Conservation (phyloP, 2,329 filamentous ascomycete species). For the Monilinia polystroma region DNA sequence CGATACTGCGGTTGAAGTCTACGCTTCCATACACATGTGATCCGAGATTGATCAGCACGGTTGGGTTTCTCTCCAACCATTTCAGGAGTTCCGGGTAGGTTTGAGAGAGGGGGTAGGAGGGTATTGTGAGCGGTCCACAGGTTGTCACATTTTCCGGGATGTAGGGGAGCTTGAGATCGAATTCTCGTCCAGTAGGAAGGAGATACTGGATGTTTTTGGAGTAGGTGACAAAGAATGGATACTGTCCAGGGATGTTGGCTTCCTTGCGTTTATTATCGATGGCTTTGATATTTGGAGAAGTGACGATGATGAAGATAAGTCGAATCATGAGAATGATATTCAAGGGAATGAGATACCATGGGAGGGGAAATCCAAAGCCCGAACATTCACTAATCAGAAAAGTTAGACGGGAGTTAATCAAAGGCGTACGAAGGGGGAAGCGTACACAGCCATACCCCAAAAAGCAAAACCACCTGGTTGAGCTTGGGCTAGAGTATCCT, state of each 20-base stretch:
- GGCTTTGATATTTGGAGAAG: slow-evolving; percentile 29
- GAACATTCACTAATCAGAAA: slow-evolving; percentile 34
- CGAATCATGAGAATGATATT: slow-evolving; percentile 45
- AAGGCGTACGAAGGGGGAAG: slow-evolving; percentile 22
- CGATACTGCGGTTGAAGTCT: slow-evolving; percentile 44
- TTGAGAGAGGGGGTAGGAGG: slow-evolving; percentile 39
- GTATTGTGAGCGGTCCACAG: slow-evolving; percentile 50
- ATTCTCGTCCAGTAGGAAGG: slow-evolving; percentile 30
- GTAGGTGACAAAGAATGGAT: slow-evolving; percentile 37
- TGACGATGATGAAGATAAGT: slow-evolving; percentile 30
- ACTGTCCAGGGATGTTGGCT: slow-evolving; percentile 32
- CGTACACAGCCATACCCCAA: slow-evolving; percentile 45
- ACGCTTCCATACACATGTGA: slow-evolving; percentile 36
- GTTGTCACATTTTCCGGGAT: slow-evolving; percentile 45
- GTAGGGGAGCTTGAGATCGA: slow-evolving; percentile 44
- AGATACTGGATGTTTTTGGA: slow-evolving; percentile 38
- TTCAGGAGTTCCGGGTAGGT: slow-evolving; percentile 44
- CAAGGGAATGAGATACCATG: slow-evolving; percentile 44
- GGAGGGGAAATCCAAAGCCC: slow-evolving; percentile 48
- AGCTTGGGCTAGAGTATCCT: slow-evolving; percentile 43
- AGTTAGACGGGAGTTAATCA: neutral
- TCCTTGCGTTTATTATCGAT: slow-evolving; percentile 36
- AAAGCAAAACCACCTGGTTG: slow-evolving; percentile 43
- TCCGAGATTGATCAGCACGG: slow-evolving; percentile 51
- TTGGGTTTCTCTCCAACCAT: slow-evolving; percentile 47